Base-by-base conservation (phyloP, 202 grass and related monocot genomes). In the Zoysia matrella region DNA sequence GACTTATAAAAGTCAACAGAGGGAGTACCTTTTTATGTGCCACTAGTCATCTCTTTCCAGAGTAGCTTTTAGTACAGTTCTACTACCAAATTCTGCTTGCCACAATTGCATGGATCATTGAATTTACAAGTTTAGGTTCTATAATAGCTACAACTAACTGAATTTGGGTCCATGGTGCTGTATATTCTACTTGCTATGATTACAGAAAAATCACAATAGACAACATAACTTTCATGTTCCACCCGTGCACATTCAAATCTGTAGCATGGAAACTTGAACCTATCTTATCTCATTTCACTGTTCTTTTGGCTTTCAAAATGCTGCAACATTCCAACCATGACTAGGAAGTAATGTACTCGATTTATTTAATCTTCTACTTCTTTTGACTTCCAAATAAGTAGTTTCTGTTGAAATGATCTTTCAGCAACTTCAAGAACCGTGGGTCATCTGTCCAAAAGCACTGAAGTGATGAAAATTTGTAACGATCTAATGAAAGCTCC, bases 401-500 rank as follows among this genome's bases (percentile, higher is more conserved):
- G 82, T 36, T 85, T 55, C 7, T 72, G 40, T 15, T 51, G 18
- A 45, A 86, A 54, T 62, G 65, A 65, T 62, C 18, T 86, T 86
- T 79, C 86, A 94, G 92, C 88, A 72, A 94, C 86, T 74, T 77
- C 88, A 58, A 94, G 30, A 36, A 36, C 30, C 30, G 30, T 36
- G 30, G 30, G 83, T 4, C 92, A 94, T 87, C 86, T 94, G 50
- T 91, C 88, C 45, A 94, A 94, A 85, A 94, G 88, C 41, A 5
- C 92, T 53, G 92, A 94, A 77, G 88, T 89, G 74, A 91, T 94
- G 92, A 94, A 91, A 77, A 74, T 89, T 49, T 83, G 91, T 52
- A 94, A 84, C 62, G 86, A 76, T 81, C 74, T 94, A 43, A 94
- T 89, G 88, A 91, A 91, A 80, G 92, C 92, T 87, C 92, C 92